Conservation (phyloP, 441 rosid genomes). For the Syzygium malaccense region DNA sequence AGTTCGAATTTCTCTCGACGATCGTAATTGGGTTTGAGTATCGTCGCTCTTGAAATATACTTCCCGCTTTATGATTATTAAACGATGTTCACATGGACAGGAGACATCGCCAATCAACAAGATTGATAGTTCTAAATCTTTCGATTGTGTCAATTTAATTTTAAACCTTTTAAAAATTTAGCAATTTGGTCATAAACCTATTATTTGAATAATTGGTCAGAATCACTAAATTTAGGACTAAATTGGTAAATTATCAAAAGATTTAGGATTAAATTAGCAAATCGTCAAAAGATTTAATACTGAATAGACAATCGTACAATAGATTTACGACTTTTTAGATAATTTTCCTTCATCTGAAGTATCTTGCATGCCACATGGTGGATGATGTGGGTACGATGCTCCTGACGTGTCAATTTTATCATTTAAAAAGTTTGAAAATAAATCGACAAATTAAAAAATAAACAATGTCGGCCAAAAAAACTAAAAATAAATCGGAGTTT, state of each 20-base stretch:
- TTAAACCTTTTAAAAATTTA: too few relatives aligned
- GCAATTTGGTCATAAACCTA: too few relatives aligned
- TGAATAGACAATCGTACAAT: too few relatives aligned
- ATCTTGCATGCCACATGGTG: neutral
- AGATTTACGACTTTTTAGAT: too few relatives aligned
- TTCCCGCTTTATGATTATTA: neutral
- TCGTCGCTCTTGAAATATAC: neutral
- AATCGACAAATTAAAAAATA: neutral
- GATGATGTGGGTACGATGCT: neutral
- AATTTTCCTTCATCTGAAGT: neutral
- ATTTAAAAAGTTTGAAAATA: neutral
- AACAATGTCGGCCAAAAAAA: neutral
- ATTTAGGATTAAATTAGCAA: too few relatives aligned
- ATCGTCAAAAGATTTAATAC: too few relatives aligned
- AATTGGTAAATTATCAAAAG: too few relatives aligned
- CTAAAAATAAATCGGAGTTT: neutral
- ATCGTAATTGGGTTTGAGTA: neutral
- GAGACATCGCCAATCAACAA: neutral
- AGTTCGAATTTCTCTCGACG: too few relatives aligned
- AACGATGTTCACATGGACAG: neutral
- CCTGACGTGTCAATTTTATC: neutral
- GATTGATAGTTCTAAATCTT: neutral
- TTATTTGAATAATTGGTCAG: too few relatives aligned
- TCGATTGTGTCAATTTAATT: too few relatives aligned
- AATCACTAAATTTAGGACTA: too few relatives aligned